Conservation (phyloP, 768 basidiomycete species). For the Xanthoconium stramineum region DNA sequence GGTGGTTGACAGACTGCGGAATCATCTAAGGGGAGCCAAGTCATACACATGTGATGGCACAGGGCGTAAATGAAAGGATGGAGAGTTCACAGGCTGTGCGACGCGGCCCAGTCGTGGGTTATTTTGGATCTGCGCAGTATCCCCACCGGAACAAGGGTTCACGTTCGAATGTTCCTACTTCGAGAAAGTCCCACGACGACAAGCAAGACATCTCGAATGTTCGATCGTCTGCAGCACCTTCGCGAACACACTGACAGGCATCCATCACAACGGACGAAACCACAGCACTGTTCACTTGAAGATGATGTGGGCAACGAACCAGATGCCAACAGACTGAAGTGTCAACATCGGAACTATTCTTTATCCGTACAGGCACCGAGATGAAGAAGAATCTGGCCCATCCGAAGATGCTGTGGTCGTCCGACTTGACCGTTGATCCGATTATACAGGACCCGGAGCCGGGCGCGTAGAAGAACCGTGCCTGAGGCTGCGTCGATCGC, state of each 20-base stretch:
- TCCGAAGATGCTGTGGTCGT: slow-evolving; percentile 24
- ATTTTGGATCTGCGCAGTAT: too few relatives aligned
- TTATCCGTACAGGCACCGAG: slow-evolving; percentile 18
- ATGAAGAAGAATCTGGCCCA: slow-evolving; percentile 6
- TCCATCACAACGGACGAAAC: slow-evolving; percentile 26
- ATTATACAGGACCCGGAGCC: too few relatives aligned
- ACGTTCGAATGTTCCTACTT: too few relatives aligned
- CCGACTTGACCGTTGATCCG: too few relatives aligned
- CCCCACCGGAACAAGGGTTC: too few relatives aligned
- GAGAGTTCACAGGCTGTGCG: too few relatives aligned
- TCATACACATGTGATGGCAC: slow-evolving; percentile 13
- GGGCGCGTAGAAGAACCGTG: too few relatives aligned
- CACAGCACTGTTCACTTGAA: slow-evolving; percentile 20
- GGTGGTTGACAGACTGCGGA: too few relatives aligned
- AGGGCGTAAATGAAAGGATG: too few relatives aligned
- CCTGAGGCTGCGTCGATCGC: too few relatives aligned
- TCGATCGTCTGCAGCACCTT: slow-evolving; percentile 15
- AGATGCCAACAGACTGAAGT: slow-evolving; percentile 27
- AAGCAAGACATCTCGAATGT: slow-evolving; percentile 22
- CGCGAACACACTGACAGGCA: slow-evolving; percentile 21
- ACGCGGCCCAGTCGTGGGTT: too few relatives aligned
- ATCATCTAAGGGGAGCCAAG: too few relatives aligned
- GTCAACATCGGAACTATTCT: slow-evolving; percentile 26
- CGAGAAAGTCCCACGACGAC: slow-evolving; percentile 10
- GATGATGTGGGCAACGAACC: slow-evolving; percentile 34